These are phyloP conservation scores for Metschnikowia orientalis DNA, from an alignment of 805 yeast genomes.

Conservation along the genomic window DNA sequence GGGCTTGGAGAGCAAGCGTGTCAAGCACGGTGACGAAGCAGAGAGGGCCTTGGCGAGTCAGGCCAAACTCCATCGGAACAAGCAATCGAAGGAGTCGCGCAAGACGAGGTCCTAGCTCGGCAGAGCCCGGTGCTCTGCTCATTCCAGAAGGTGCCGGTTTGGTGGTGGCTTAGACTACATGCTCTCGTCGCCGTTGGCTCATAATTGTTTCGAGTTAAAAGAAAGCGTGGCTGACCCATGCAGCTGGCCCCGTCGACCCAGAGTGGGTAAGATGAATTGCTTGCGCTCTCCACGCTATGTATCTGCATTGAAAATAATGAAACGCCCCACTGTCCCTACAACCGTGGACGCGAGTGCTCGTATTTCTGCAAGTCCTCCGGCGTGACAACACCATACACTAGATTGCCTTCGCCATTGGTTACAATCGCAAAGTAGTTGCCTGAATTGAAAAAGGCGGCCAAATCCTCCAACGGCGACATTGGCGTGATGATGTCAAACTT, in stretches of 20 bases:
- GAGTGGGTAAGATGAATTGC: no score
- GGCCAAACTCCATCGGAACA: conserved; percentile 42
- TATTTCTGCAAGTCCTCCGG: conserved; percentile 26
- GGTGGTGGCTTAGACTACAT: no score
- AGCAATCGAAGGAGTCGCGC: conserved; percentile 1
- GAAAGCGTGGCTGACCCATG: no score
- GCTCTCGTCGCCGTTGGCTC: no score
- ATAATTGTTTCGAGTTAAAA: no score
- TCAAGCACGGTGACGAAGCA: conserved; percentile 70
- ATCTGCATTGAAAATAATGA: no score
- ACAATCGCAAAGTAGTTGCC: conserved; percentile 55
- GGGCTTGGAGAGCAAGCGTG: conserved; percentile 38
- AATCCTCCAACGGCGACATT: conserved; percentile 48
- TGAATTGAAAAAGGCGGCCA: conserved; percentile 45
- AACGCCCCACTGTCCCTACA: no score
- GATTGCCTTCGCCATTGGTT: conserved; percentile 47
- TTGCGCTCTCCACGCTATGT: no score
- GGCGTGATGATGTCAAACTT: conserved; percentile 48
- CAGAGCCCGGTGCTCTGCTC: no score
- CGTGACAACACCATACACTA: conserved; percentile 58
- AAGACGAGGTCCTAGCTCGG: background rate
- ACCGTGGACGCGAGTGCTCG: conserved; percentile 21
- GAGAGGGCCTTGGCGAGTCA: conserved; percentile 69
- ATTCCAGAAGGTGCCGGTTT: no score
- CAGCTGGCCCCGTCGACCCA: no score